phyloP scores from a whole-genome alignment of 352 stramenopile genomes.

The Phytophthora hibernalis region DNA sequence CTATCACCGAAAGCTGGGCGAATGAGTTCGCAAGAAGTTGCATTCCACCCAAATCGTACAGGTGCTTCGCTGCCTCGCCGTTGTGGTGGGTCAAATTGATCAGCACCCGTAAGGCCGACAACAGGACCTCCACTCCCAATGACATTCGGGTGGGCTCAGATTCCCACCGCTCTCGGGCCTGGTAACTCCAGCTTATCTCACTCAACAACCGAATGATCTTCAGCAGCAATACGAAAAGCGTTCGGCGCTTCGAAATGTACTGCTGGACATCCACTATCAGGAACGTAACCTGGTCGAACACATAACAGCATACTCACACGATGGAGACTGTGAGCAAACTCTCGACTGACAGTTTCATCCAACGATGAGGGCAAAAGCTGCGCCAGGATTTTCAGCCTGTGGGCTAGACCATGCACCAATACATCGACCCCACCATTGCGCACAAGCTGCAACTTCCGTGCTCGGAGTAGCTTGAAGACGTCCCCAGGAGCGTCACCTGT shows the following conservation, averaged over 20 bases:
- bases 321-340: conserved; percentile 40
- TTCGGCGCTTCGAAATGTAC: conserved; percentile 45
- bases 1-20: conserved; percentile 36
- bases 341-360: conserved; percentile 10
- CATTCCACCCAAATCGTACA: conserved; percentile 51
- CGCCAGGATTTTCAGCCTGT: conserved; percentile 14
- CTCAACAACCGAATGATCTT: conserved; percentile 47
- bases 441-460: conserved; percentile 52
- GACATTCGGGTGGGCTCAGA: conserved; percentile 36
- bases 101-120: conserved; percentile 61
- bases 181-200: conserved; percentile 43
- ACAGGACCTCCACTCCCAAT: conserved; percentile 50
- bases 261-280: conserved; percentile 54
- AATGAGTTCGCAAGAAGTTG: conserved; percentile 55
- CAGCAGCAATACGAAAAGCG: conserved; percentile 50
- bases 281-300: conserved; percentile 80
- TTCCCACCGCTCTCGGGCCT: conserved; percentile 33
- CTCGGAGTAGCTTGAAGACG: conserved; percentile 36
- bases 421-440: conserved; percentile 46
- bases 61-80: conserved; percentile 45
- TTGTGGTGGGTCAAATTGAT: conserved; percentile 88
- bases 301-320: conserved; percentile 48
- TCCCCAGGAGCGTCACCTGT: conserved; percentile 23
- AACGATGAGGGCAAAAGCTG: not conserved
- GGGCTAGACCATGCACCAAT: conserved; percentile 25